Conservation (phyloP, 2,329 filamentous ascomycete species). For the Sporothrix globosa region DNA sequence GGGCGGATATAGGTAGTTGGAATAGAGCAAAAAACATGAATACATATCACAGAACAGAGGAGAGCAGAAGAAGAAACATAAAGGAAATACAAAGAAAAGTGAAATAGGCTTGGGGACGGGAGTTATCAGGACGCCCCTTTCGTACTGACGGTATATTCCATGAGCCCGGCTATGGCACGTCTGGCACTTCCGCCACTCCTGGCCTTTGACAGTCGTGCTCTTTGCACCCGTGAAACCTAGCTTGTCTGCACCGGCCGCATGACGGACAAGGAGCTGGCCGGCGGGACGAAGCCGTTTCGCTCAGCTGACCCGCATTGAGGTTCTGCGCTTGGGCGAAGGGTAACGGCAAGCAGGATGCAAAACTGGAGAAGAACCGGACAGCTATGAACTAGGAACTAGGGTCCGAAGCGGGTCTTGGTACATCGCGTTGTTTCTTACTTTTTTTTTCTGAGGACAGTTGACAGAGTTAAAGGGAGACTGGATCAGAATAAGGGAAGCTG, state of each 20-base stretch:
- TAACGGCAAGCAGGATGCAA: neutral
- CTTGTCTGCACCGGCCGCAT: constrained; percentile 21
- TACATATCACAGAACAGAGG: neutral
- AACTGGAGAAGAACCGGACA: neutral
- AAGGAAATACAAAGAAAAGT: neutral
- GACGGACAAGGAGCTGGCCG: constrained; percentile 16
- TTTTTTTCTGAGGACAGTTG: neutral
- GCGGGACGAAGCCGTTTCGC: constrained; percentile 23
- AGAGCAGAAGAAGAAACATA: neutral
- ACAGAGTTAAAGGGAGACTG: neutral
- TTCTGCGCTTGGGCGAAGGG: constrained; percentile 7
- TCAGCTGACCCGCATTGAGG: constrained; percentile 17
- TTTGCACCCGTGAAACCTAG: constrained; percentile 9
- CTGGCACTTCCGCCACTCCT: neutral
- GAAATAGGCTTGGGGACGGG: neutral
- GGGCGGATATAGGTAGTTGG: neutral
- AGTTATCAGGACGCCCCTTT: neutral
- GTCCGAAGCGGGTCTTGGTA: neutral
- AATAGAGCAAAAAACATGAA: neutral
- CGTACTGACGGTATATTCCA: neutral
- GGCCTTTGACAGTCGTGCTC: constrained; percentile 7
- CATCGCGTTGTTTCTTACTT: neutral
- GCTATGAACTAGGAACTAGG: neutral
- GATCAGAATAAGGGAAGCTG: constrained; percentile 9
- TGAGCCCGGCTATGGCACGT: constrained; percentile 12